phyloP scores from a whole-genome alignment of 1,284 basidiomycete genomes.

The Fomitopsis pinicola region DNA sequence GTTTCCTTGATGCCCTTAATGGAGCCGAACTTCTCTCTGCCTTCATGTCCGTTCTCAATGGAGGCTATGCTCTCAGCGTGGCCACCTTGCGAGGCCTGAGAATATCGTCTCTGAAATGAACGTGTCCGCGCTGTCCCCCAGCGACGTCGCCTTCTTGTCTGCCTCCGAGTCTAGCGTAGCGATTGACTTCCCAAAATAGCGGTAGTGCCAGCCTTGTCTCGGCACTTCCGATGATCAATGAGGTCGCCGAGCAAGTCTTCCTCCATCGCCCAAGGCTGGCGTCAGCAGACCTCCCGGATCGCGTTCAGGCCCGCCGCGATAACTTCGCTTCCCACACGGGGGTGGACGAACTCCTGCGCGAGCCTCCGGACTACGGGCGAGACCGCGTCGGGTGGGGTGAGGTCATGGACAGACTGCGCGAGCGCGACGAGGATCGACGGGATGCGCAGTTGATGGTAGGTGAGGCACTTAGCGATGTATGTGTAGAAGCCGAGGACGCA shows the following conservation, averaged over 20 bases:
- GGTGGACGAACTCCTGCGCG: constrained; percentile 95
- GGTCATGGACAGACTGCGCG: constrained; percentile 93
- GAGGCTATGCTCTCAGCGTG: constrained; percentile 94
- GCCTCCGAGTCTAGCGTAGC: constrained; percentile 75
- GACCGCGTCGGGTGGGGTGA: constrained; percentile 92
- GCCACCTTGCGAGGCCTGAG: constrained; percentile 94
- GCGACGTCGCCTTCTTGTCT: constrained; percentile 48
- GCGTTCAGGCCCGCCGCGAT: constrained; percentile 95
- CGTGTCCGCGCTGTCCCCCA: constrained; percentile 45
- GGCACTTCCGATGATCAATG: constrained; percentile 92
- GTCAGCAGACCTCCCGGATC: constrained; percentile 87
- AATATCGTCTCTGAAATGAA: constrained; percentile 92
- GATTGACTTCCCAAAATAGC: constrained; percentile 94
- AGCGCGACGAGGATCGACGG: constrained; percentile 94
- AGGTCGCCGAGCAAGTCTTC: constrained; percentile 91
- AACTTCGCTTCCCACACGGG: constrained; percentile 94
- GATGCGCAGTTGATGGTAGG: constrained; percentile 90
- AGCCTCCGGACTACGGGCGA: constrained; percentile 90
- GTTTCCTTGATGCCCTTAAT: constrained; percentile 85
- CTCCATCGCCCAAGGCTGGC: constrained; percentile 97
- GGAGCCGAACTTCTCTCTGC: constrained; percentile 92
- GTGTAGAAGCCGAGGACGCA: constrained; percentile 95
- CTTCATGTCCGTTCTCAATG: constrained; percentile 91
- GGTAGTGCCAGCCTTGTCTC: constrained; percentile 90
- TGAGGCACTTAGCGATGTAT: constrained; percentile 93